These are phyloP conservation scores for Microdochium trichocladiopsis DNA, from an alignment of 2,329 filamentous ascomycete genomes.

Conservation along the genomic window DNA sequence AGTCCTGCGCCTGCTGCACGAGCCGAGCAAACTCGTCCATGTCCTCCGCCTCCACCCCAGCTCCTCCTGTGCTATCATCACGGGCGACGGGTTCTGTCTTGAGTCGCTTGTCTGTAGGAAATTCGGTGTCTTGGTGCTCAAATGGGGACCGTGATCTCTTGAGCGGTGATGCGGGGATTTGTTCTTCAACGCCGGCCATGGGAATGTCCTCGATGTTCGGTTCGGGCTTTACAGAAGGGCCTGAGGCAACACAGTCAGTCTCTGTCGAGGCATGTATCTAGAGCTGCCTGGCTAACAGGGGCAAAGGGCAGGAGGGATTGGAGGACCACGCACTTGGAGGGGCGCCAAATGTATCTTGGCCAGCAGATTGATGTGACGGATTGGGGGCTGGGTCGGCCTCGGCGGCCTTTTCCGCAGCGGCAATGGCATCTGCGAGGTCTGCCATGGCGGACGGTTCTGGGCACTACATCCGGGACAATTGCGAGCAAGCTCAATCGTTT, in stretches of 20 bases:
- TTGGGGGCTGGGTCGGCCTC: neutral
- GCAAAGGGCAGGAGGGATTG: no score
- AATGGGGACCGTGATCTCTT: slow-evolving; percentile 16
- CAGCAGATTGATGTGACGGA: neutral
- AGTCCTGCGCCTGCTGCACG: slow-evolving; percentile 18
- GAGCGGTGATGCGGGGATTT: slow-evolving; percentile 10
- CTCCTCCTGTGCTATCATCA: slow-evolving; percentile 11
- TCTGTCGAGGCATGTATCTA: no score
- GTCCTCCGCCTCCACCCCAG: neutral
- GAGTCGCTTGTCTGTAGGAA: slow-evolving; percentile 18
- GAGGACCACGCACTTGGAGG: neutral
- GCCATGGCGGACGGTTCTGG: neutral
- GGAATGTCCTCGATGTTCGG: slow-evolving; percentile 12
- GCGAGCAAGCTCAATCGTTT: neutral
- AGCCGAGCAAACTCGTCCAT: slow-evolving; percentile 7
- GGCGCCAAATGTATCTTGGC: neutral
- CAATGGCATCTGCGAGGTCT: slow-evolving; percentile 1
- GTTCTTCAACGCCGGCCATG: slow-evolving; percentile 9
- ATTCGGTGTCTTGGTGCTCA: slow-evolving; percentile 5
- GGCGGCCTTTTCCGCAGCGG: neutral
- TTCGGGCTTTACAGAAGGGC: slow-evolving; percentile 17
- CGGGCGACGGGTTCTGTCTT: slow-evolving; percentile 14
- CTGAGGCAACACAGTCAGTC: neutral
- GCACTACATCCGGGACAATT: neutral
- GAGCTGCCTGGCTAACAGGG: neutral